Evolutionary conservation across 2,329 filamentous ascomycete genomes (phyloP).

Genomic region (Teratosphaeria viscida): DNA sequence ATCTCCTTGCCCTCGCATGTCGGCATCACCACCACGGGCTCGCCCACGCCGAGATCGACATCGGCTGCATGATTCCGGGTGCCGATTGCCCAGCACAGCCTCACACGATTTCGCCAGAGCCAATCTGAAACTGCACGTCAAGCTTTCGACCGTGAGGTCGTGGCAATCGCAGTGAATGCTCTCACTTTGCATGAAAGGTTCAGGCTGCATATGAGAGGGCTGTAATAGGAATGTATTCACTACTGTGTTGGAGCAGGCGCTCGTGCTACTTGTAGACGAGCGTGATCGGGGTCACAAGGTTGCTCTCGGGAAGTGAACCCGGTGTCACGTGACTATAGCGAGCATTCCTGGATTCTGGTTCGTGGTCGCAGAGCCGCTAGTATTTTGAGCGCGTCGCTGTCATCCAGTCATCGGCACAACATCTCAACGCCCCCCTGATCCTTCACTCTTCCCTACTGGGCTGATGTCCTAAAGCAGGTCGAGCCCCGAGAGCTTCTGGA

Average conservation of each 20-base stretch:
- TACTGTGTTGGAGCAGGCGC: constrained; percentile 7
- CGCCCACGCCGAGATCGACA: not conserved
- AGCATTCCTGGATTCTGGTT: not conserved
- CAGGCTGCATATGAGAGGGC: not conserved
- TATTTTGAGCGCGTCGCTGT: not conserved
- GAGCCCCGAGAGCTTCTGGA: constrained; percentile 8
- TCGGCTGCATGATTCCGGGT: not conserved
- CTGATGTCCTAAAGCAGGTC: constrained; percentile 12
- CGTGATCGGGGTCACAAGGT: constrained; percentile 3
- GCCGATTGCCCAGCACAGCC: not conserved
- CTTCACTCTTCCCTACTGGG: no score
- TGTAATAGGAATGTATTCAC: not conserved
- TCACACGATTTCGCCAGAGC: not conserved
- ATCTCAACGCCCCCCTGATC: constrained; percentile 2
- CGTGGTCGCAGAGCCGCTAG: not conserved
- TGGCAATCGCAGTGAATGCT: not conserved
- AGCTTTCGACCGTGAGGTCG: not conserved
- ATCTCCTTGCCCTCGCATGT: not conserved
- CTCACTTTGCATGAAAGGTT: not conserved
- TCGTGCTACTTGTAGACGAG: constrained; percentile 8
- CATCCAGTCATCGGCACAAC: constrained; percentile 7
- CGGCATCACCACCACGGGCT: not conserved
- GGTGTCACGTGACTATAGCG: not conserved
- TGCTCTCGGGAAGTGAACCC: not conserved
- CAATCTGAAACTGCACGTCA: not conserved